Percentiles rank a stretch among this genome's conserved stretches.
These are phyloP conservation scores for Hemisphaericaspora subhashii DNA, from an alignment of 1,139 yeast genomes.

Conservation along the genomic window DNA sequence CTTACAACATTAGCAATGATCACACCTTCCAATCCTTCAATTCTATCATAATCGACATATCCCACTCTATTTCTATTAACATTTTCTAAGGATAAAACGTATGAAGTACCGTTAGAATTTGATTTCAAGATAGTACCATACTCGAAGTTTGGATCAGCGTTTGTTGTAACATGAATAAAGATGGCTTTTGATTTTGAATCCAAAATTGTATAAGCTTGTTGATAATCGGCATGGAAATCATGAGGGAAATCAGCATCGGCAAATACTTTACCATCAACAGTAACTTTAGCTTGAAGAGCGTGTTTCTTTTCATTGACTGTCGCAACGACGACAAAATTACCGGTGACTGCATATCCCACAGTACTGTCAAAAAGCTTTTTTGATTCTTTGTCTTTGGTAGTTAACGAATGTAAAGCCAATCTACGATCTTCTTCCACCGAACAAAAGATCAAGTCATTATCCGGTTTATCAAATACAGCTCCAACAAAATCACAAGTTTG, in stretches of 20 bases:
- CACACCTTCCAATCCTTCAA: slow-evolving; percentile 88
- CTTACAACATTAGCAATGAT: slow-evolving; percentile 69
- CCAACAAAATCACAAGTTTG: slow-evolving; percentile 69
- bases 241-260: slow-evolving; percentile 82
- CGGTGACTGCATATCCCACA: slow-evolving; percentile 42
- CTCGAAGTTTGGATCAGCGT: slow-evolving; percentile 50
- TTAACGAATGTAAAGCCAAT: slow-evolving; percentile 25
- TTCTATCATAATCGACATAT: slow-evolving; percentile 84
- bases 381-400: slow-evolving; percentile 21
- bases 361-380: slow-evolving; percentile 28
- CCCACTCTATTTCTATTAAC: slow-evolving; percentile 78
- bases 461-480: slow-evolving; percentile 41
- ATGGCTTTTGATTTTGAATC: slow-evolving; percentile 75
- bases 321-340: slow-evolving; percentile 74
- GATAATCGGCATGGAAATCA: slow-evolving; percentile 58
- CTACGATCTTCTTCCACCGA: slow-evolving; percentile 35
- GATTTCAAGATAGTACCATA: slow-evolving; percentile 86
- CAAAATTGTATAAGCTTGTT: slow-evolving; percentile 82
- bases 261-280: slow-evolving; percentile 78
- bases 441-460: slow-evolving; percentile 63
- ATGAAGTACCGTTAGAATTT: slow-evolving; percentile 94
- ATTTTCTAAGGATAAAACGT: slow-evolving; percentile 65
- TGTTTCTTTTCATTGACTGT: slow-evolving; percentile 52
- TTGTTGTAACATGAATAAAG: slow-evolving; percentile 80
- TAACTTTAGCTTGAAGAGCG: slow-evolving; percentile 65